Base-by-base conservation (phyloP, 1,139 yeast genomes). In the Suhomyces wounanorum region DNA sequence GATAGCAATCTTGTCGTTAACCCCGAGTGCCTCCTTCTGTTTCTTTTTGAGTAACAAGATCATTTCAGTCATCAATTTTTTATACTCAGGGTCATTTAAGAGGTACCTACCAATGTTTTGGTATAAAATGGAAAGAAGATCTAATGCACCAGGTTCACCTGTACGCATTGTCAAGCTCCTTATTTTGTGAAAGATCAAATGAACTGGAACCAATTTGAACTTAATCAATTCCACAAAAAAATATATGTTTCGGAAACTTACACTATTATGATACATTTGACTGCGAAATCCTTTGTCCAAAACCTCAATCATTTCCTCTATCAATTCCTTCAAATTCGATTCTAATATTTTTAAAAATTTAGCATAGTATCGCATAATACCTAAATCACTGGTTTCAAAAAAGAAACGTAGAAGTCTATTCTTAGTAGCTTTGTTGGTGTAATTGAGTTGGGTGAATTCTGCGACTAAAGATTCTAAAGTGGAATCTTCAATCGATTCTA, bases 201-300 rank as follows among this genome's bases (percentile, higher is more conserved):
- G 87, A 18, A 75, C 72, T 0, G 96, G 95, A n/a, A 91, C 75
- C 57, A 90, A 66, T 56, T 81, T 83, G 65, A 91, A 92, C 63
- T 89, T 89, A 44, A 87, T 81, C 70, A 91, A 72, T 61, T 92
- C 97, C 47, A 84, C 74, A 56, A 89, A 85, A 55, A 87, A 86
- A 36, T 78, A 73, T 38, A 88, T 79, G 56, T 80, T 83, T 56
- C 75, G 78, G 58, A 84, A 80, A 55, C 82, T 82, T 49, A 85
- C 65, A 31, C 62, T 64, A 49, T 78, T 77, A 28, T 83, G 75
- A 55, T 77, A 76, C 36, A 85, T 73, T 60, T 82, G 90, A 28
- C 81, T 75, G 56, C 87, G 74, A 57, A 88, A 81, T 1, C 85
- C 84, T 35, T 68, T 68, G 59, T 87, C 92, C 47, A 89, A 68